phyloP scores from a whole-genome alignment of 192 early-diverging fungal species.

The Globomyces pollinis-pini region DNA sequence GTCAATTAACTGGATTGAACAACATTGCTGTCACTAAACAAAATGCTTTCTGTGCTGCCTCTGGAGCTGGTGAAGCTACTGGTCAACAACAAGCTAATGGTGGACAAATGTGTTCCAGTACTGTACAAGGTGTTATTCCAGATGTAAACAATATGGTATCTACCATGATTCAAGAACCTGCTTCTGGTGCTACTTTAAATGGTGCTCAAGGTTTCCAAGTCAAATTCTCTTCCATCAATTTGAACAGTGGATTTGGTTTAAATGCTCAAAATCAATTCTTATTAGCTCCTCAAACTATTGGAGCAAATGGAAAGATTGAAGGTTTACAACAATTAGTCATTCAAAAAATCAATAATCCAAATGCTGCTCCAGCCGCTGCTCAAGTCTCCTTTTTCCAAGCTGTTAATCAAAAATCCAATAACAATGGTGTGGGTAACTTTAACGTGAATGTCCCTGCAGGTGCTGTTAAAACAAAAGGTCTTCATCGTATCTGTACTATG shows the following conservation, averaged over 20 bases:
- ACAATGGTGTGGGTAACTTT: constrained; percentile 11
- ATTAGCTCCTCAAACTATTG: constrained; percentile 26
- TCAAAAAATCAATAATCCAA: constrained; percentile 11
- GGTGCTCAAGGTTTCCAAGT: constrained; percentile 15
- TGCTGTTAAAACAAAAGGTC: constrained; percentile 22
- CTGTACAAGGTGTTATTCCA: constrained; percentile 13
- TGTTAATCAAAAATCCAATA: constrained; percentile 16
- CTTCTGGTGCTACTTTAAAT: constrained; percentile 17
- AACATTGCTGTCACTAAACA: background rate
- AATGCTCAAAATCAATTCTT: constrained; percentile 24
- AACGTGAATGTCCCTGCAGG: constrained; percentile 25
- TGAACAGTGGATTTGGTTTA: constrained; percentile 33
- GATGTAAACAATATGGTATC: constrained; percentile 27
- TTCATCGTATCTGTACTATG: constrained; percentile 26
- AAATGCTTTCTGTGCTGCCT: background rate
- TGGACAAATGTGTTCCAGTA: background rate
- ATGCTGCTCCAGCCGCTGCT: constrained; percentile 13
- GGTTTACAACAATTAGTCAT: constrained; percentile 35
- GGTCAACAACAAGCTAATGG: background rate
- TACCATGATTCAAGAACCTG: constrained; percentile 20
- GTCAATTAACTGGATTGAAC: background rate
- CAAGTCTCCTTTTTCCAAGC: constrained; percentile 13
- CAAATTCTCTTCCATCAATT: constrained; percentile 15
- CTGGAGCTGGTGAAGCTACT: background rate
- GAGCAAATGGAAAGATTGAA: constrained; percentile 26